Base-by-base conservation (phyloP, 2,329 filamentous ascomycete species). In the Curvularia lunata region DNA sequence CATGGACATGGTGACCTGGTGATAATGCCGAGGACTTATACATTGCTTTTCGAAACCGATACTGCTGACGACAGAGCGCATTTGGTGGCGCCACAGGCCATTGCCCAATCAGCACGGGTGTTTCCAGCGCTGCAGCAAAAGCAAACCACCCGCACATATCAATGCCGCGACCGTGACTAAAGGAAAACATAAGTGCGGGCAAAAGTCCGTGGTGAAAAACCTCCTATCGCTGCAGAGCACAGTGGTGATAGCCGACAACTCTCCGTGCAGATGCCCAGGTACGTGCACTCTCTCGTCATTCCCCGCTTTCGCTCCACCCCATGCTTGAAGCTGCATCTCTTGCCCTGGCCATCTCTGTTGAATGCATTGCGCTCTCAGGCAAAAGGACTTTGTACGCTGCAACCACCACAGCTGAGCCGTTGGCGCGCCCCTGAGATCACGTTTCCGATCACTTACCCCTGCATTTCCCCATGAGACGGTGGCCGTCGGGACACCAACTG, bases 211-310 rank as follows among this genome's bases (percentile, higher is more conserved):
- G 4, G 28, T 32, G 43, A 7, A 30, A 21, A 16, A 10, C 18
- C n/a, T 19, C 5, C n/a, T 1, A 18, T 19, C 27, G 32, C n/a
- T 32, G 47, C 47, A n/a, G 16, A 38, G 32, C 10, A 21, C 21
- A 38, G 21, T 19, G 21, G n/a, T 23, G 28, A 40, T 12, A 23
- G 30, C 16, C 19, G 28, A 23, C 28, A 32, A 21, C 19, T 18
- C 10, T 21, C 34, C 6, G 46, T 25, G 46, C 34, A 48, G 47
- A 27, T 23, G 48, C 23, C n/a, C 37, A 21, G 28, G 40, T 37
- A 61, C 48, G 56, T 58, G 58, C 38, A 13, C 41, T 16, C 41
- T 21, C 47, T 58, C 50, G 47, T 61, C 54, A 61, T 58, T 37
- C 30, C 34, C 43, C 56, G 43, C 49, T 48, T 43, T 28, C 52